Evolutionary conservation across 2,329 filamentous ascomycete species (phyloP).

Genomic region (Phialemoniopsis sp.): DNA sequence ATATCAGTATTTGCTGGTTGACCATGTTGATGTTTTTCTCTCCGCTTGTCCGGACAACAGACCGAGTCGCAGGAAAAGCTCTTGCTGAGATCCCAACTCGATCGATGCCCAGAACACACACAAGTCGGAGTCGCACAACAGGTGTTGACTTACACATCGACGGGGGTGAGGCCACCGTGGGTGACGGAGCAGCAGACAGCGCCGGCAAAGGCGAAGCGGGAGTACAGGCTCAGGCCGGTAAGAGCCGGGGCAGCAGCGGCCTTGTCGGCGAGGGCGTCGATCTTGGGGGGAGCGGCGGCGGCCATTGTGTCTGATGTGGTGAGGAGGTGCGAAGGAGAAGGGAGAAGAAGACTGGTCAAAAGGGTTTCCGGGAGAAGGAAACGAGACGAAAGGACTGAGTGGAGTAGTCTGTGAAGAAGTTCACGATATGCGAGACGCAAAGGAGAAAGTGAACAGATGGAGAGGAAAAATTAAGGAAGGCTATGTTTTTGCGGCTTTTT

Average conservation of each 20-base stretch:
- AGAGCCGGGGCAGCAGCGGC: conserved; percentile 34
- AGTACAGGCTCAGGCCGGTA: conserved; percentile 70
- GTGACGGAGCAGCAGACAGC: conserved; percentile 98
- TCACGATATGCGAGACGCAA: neutral
- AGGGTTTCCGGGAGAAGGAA: conserved; percentile 1
- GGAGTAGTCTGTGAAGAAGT: conserved; percentile 3
- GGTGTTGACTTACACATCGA: conserved; percentile 85
- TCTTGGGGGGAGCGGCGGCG: conserved; percentile 31
- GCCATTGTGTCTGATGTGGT: conserved; percentile 34
- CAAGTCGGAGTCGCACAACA: too few species aligned
- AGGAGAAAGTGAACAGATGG: too few species aligned
- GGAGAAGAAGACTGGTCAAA: neutral
- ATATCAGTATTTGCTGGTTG: too few species aligned
- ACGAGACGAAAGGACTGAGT: neutral
- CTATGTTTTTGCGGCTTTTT: conserved; percentile 1
- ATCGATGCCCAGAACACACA: too few species aligned
- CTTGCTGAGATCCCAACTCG: too few species aligned
- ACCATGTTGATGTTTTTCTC: too few species aligned
- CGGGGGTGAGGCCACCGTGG: conserved; percentile 92
- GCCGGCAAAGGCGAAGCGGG: conserved; percentile 93
- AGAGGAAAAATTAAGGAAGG: too few species aligned
- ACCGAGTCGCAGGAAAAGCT: too few species aligned
- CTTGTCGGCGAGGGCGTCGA: conserved; percentile 38
- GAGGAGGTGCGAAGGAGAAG: conserved; percentile 9
- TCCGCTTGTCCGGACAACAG: too few species aligned